Evolutionary conservation across 1,284 basidiomycete genomes (phyloP).

Genomic region (Naganishia albida): DNA sequence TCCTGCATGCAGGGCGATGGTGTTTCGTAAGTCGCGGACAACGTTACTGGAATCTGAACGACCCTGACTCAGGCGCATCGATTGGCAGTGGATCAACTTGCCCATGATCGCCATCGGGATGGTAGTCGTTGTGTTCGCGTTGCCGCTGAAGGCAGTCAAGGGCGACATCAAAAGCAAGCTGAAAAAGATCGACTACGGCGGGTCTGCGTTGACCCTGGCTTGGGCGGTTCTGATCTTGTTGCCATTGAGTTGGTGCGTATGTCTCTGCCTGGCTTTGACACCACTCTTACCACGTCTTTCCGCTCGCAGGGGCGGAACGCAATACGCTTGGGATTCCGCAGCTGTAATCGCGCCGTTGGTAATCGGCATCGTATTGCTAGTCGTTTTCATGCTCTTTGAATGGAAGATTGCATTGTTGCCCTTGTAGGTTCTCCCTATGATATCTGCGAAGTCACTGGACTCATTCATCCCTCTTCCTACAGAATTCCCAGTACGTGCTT

Average conservation of each 20-base stretch:
- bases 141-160: slow-evolving; percentile 67
- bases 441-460: neutral
- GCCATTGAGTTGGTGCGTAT: slow-evolving; percentile 68
- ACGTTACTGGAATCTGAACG: slow-evolving; percentile 10
- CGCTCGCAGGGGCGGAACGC: slow-evolving; percentile 60
- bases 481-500: slow-evolving; percentile 30
- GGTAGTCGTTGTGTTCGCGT: slow-evolving; percentile 61
- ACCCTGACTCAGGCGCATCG: slow-evolving; percentile 60
- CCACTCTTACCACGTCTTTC: slow-evolving; percentile 21
- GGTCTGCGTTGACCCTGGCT: slow-evolving; percentile 62
- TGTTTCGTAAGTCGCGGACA: slow-evolving; percentile 38
- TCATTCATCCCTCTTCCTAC: neutral
- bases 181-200: slow-evolving; percentile 68
- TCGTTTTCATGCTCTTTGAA: slow-evolving; percentile 70
- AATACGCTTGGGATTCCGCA: slow-evolving; percentile 67
- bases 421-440: slow-evolving; percentile 52
- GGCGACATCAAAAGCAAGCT: slow-evolving; percentile 65
- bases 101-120: slow-evolving; percentile 62
- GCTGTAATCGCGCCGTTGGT: slow-evolving; percentile 65
- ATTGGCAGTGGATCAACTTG: slow-evolving; percentile 62
- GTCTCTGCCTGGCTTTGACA: slow-evolving; percentile 7
- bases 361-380: slow-evolving; percentile 61
- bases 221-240: slow-evolving; percentile 67
- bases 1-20: slow-evolving; percentile 60
- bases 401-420: slow-evolving; percentile 68